Evolutionary conservation across 1,139 yeast genomes (phyloP), one percentile per base, ranked within the genome.

Genomic region (Blastobotrys buckinghamii): DNA sequence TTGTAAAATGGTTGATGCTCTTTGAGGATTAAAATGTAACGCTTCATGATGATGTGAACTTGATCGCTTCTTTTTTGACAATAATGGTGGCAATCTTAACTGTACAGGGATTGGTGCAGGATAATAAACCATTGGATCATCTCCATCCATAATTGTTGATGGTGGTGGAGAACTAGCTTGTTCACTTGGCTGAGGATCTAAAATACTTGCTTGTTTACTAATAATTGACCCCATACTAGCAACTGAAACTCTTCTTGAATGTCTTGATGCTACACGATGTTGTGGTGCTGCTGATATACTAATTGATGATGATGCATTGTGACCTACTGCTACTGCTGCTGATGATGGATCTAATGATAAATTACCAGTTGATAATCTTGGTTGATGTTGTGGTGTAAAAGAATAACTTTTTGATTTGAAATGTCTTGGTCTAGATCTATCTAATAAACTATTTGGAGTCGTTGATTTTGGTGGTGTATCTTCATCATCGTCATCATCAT

Each of bases 31-130:
- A 37, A 47, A 44, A 27, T 43, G 47, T 13, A 39, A 39, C 13
- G 40, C 44, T 24, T 29, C 26, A 20, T 17, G 12, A n/a, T 16
- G 27, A 29, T 30, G 36, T 8, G 6, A 4, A 20, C 29, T 16
- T 44, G 42, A 17, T 30, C 50, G 51, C 38, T 54, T 56, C 44
- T 53, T 57, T 32, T 52, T 55, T 12, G 62, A 59, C 43, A 55
- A 50, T 26, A 58, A 50, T 15, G 61, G 65, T 19, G 59, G 61
- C 30, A 55, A 53, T 19, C 50, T 55, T 34, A 55, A 54, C 47
- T 57, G 58, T 15, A 55, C 53, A 3, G 70, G 70, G 16, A 66
- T 58, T 12, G 69, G 69, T 1, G 69, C 68, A 1, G 70, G 70
- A 41, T 67, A 67, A 45, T 51, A 61, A 1, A 58, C 55, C 43